A percentile compares a stretch with the other conserved stretches of the same genome.
These are phyloP conservation scores for Pelargonium nanum DNA, from an alignment of 345 rosid genomes.

Conservation along the genomic window DNA sequence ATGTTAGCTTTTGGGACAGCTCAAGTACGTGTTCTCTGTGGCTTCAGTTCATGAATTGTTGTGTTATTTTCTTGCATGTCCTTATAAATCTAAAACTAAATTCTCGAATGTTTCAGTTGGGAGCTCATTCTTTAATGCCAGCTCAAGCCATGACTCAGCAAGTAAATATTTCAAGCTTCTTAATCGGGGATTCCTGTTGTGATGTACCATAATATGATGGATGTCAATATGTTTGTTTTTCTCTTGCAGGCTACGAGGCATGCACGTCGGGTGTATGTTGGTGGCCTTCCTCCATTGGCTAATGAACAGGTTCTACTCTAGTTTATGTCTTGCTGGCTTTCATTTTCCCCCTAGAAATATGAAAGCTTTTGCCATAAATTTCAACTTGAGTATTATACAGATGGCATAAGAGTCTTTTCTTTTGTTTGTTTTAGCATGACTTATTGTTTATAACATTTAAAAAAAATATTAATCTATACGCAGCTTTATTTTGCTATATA, in stretches of 20 bases:
- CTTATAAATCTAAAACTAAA: slow-evolving; percentile 8
- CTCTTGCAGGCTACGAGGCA: slow-evolving; percentile 84
- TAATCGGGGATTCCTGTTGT: background rate
- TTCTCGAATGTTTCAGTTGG: slow-evolving; percentile 44
- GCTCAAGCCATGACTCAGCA: slow-evolving; percentile 99
- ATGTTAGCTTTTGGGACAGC: slow-evolving; percentile 61
- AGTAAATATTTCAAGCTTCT: slow-evolving; percentile 27
- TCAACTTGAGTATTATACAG: too few relatives aligned
- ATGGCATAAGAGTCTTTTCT: too few relatives aligned
- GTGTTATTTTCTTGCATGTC: slow-evolving; percentile 1
- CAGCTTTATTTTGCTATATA: too few relatives aligned
- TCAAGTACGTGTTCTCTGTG: slow-evolving; percentile 38
- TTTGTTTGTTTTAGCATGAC: background rate
- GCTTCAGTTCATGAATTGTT: background rate
- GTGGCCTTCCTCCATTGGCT: slow-evolving; percentile 92
- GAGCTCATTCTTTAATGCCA: slow-evolving; percentile 75
- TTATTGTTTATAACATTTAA: too few relatives aligned
- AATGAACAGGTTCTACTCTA: slow-evolving; percentile 73
- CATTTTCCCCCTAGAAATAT: background rate
- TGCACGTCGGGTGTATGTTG: slow-evolving; percentile 98
- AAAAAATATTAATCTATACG: too few relatives aligned
- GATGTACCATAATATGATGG: background rate
- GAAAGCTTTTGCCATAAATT: background rate
- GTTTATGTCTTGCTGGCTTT: background rate
- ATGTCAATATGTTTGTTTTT: background rate